Conservation (phyloP, 2,329 filamentous ascomycete species). For the Epichloe coenophiala region DNA sequence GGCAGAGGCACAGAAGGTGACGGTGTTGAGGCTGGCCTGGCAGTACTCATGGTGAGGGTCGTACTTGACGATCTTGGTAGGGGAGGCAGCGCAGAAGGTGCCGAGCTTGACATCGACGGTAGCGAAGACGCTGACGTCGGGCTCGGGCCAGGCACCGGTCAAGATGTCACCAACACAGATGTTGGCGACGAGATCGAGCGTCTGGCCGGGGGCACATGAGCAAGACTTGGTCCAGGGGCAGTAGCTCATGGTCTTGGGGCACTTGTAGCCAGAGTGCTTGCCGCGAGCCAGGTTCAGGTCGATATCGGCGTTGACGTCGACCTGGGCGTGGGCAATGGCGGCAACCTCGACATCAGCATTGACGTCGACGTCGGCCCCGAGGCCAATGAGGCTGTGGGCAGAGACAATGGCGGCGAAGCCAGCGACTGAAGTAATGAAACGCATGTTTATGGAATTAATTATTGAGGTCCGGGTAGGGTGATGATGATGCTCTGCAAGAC, state of each 20-base stretch:
- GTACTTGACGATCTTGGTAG: conserved; percentile 23
- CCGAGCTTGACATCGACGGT: conserved; percentile 15
- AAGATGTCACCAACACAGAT: conserved; percentile 15
- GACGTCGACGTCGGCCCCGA: not conserved
- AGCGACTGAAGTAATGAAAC: conserved; percentile 17
- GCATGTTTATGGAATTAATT: conserved; percentile 13
- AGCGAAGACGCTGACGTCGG: conserved; percentile 13
- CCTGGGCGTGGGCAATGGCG: conserved; percentile 4
- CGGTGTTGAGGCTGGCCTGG: conserved; percentile 19
- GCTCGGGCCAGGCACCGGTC: conserved; percentile 21
- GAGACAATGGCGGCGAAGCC: conserved; percentile 12
- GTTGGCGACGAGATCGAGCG: conserved; percentile 19
- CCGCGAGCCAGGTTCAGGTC: conserved; percentile 9
- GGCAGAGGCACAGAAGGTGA: conserved; percentile 21
- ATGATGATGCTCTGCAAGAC: not conserved
- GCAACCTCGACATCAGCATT: conserved; percentile 6
- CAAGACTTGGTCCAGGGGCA: conserved; percentile 27
- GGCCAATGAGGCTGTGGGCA: conserved; percentile 17
- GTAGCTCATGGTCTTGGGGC: conserved; percentile 23
- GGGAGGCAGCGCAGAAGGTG: conserved; percentile 20
- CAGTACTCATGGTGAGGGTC: conserved; percentile 21
- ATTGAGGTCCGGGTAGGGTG: not conserved
- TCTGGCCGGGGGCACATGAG: conserved; percentile 28
- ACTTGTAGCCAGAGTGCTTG: conserved; percentile 13
- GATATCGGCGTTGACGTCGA: conserved; percentile 4